These are phyloP conservation scores for Venturiaceae sp. DNA, from an alignment of 2,329 filamentous ascomycete genomes.

Conservation along the genomic window DNA sequence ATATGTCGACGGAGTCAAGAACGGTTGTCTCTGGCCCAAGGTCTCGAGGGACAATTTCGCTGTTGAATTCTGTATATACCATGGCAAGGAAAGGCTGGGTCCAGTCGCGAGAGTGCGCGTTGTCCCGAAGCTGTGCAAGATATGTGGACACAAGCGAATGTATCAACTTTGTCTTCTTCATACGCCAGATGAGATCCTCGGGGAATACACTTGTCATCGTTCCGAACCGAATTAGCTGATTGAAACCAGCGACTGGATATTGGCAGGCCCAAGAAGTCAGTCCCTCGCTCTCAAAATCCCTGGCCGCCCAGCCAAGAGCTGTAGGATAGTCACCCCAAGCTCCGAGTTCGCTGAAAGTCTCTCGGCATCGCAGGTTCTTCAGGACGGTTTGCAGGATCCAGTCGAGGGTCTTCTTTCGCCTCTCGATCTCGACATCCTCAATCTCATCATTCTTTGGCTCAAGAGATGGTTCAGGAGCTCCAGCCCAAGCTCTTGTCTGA, in stretches of 20 bases:
- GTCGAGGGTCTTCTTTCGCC: slow-evolving; percentile 14
- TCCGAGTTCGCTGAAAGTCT: slow-evolving; percentile 21
- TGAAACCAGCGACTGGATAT: slow-evolving; percentile 20
- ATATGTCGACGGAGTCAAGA: slow-evolving; percentile 11
- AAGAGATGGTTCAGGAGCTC: too few species aligned
- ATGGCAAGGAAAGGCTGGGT: slow-evolving; percentile 17
- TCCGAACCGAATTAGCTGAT: slow-evolving; percentile 16
- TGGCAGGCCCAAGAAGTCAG: slow-evolving; percentile 21
- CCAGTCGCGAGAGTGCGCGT: slow-evolving; percentile 13
- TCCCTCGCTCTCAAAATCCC: slow-evolving; percentile 17
- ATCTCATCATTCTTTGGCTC: slow-evolving; percentile 11
- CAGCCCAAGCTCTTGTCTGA: slow-evolving; percentile 20
- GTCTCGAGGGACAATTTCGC: slow-evolving; percentile 15
- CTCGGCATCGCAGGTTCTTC: slow-evolving; percentile 17
- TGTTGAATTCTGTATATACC: slow-evolving; percentile 21
- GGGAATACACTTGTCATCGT: slow-evolving; percentile 13
- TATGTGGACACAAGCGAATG: slow-evolving; percentile 17
- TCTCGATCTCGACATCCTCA: slow-evolving; percentile 5
- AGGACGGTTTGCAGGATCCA: slow-evolving; percentile 22
- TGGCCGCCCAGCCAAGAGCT: slow-evolving; percentile 18
- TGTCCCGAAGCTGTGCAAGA: slow-evolving; percentile 15
- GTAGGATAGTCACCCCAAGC: slow-evolving; percentile 19
- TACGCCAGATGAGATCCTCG: slow-evolving; percentile 7
- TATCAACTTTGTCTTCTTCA: slow-evolving; percentile 16
- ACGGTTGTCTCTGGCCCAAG: slow-evolving; percentile 11